Evolutionary conservation across 1,284 basidiomycete species (phyloP).

Genomic region (Boletus mariae): DNA sequence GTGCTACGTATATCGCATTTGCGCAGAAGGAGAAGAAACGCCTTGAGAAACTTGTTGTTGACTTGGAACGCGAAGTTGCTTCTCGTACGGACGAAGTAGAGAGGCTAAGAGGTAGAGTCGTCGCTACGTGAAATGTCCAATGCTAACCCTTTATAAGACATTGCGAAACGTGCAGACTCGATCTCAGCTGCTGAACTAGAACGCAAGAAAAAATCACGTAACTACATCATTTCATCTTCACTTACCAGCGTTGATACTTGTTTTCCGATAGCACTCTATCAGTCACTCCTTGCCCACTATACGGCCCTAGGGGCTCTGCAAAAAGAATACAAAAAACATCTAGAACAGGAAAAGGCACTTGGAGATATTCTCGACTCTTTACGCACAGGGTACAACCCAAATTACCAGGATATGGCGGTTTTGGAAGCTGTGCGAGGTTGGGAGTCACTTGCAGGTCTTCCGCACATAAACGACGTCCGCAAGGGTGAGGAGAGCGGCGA

Average conservation of each 20-base stretch:
- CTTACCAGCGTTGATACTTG: constrained; percentile 16
- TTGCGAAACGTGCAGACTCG: constrained; percentile 67
- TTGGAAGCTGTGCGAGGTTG: constrained; percentile 94
- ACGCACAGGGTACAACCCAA: constrained; percentile 90
- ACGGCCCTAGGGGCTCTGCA: constrained; percentile 75
- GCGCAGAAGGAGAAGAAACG: constrained; percentile 86
- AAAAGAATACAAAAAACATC: constrained; percentile 65
- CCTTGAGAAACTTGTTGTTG: constrained; percentile 58
- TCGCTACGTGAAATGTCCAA: not conserved
- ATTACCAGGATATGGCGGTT: constrained; percentile 99
- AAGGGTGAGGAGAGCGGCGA: constrained; percentile 38
- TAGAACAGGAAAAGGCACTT: constrained; percentile 73
- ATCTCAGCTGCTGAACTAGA: constrained; percentile 73
- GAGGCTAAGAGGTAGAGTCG: constrained; percentile 55
- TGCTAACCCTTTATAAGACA: constrained; percentile 40
- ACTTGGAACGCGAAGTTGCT: constrained; percentile 56
- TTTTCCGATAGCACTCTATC: constrained; percentile 65
- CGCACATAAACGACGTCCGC: constrained; percentile 61
- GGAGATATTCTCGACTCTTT: constrained; percentile 84
- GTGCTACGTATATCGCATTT: constrained; percentile 82
- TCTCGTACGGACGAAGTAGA: constrained; percentile 67
- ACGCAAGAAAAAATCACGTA: constrained; percentile 82
- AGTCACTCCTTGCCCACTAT: constrained; percentile 70
- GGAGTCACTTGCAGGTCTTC: constrained; percentile 74
- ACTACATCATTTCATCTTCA: constrained; percentile 32